These are phyloP conservation scores for Plasmodium coatneyi DNA, from an alignment of 169 alveolate species.

Conservation along the genomic window DNA sequence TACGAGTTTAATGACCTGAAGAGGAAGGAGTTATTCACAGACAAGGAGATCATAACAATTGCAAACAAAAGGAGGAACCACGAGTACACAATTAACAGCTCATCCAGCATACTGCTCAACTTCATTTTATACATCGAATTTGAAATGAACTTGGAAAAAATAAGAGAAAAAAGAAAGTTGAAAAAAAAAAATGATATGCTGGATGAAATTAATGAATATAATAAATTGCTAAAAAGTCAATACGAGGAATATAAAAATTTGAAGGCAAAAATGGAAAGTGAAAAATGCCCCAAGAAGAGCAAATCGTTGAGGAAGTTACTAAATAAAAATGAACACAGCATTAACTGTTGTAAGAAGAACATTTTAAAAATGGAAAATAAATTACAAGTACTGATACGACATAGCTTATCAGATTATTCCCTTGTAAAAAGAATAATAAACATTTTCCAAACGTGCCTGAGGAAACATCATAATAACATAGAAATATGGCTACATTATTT, in stretches of 20 bases:
- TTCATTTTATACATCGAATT: constrained; percentile 58
- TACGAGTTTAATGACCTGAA: constrained; percentile 36
- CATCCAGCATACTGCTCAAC: constrained; percentile 8
- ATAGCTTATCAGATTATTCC: constrained; percentile 39
- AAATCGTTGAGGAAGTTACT: constrained; percentile 11
- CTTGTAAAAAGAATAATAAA: constrained; percentile 51
- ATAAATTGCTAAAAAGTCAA: constrained; percentile 19
- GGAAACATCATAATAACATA: constrained; percentile 48
- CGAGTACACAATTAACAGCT: constrained; percentile 48
- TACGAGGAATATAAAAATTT: background rate
- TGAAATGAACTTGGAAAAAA: constrained; percentile 45
- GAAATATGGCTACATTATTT: constrained; percentile 61
- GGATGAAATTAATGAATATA: constrained; percentile 39
- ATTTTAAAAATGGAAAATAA: constrained; percentile 40
- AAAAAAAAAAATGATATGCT: constrained; percentile 26
- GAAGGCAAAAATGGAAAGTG: constrained; percentile 12
- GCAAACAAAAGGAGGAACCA: constrained; percentile 68
- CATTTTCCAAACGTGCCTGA: constrained; percentile 38
- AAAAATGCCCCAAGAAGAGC: constrained; percentile 10
- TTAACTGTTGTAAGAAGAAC: constrained; percentile 18
- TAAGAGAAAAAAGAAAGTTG: constrained; percentile 39
- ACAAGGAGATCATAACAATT: constrained; percentile 25
- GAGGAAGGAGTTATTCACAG: constrained; percentile 45
- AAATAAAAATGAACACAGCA: constrained; percentile 20
- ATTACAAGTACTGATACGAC: constrained; percentile 23